Base-by-base conservation (phyloP, 192 early-diverging fungal species). In the Coemansia sp. region DNA sequence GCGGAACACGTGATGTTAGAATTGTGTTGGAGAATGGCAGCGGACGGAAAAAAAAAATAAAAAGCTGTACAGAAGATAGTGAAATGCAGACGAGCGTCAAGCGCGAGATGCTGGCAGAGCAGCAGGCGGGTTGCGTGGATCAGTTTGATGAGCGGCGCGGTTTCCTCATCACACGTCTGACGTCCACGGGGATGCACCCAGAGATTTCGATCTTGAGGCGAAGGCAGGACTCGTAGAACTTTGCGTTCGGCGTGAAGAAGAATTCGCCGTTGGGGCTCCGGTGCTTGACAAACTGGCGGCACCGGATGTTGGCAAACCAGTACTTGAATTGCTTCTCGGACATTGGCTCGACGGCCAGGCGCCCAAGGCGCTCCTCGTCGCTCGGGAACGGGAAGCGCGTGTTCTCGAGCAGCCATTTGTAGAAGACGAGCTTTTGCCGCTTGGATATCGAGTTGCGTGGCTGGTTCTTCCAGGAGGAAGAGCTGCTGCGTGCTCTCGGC, bases 281-380 rank as follows among this genome's bases (percentile, higher is more conserved):
- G 41, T 67, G 63, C 57, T 75, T 75, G 54, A 53, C 49, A 25
- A 75, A 75, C 56, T 75, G 74, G 36, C 74, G 74, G 56, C 74
- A 67, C 43, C 74, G 74, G 42, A 75, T 70, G 58, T 75, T 75
- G 46, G 74, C 74, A 70, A 75, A 75, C 74, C 74, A 75, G 50
- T 75, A 75, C 62, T 67, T 66, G 61, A 75, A 75, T 42, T 75
- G 68, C 40, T 66, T 63, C 59, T 75, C 68, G 23, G 33, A 54
- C 13, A 75, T 64, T 34, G 22, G 33, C 48, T 75, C 74, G 15
- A 70, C 38, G 0, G 45, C 61, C 50, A 75, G 64, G 46, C 33
- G 34, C 1, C 50, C 56, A 11, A 63, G 29, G 20, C 74, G 74
- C 36, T 75, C 74, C 2, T 66, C 46, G 22, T 75, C 74, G 43